Conservation (phyloP, 2,329 filamentous ascomycete species). For the Escovopsis weberi region DNA sequence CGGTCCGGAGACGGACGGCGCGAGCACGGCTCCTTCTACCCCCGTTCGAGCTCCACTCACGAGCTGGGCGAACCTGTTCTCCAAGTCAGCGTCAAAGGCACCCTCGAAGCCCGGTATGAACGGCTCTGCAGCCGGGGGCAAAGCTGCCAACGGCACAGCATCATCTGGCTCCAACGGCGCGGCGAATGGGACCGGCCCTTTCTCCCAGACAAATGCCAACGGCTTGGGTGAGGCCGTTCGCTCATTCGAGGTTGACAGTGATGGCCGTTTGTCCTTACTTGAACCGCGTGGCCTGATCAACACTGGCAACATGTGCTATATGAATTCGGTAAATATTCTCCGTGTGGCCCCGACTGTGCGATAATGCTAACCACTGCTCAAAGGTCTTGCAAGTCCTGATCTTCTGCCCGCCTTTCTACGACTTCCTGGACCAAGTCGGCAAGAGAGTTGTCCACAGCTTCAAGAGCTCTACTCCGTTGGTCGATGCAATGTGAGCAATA, state of each 20-base stretch:
- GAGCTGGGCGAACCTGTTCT: slow-evolving; percentile 28
- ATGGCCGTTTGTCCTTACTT: slow-evolving; percentile 61
- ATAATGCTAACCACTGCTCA: slow-evolving; percentile 18
- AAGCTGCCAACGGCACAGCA: slow-evolving; percentile 12
- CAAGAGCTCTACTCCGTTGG: slow-evolving; percentile 83
- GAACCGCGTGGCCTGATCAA: slow-evolving; percentile 91
- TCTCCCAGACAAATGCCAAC: slow-evolving; percentile 31
- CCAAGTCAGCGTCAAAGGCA: slow-evolving; percentile 14
- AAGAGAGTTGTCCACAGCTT: slow-evolving; percentile 78
- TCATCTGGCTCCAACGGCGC: slow-evolving; percentile 6
- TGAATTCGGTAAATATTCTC: slow-evolving; percentile 81
- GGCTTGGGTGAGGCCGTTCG: slow-evolving; percentile 65
- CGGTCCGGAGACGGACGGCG: neutral
- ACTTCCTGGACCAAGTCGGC: slow-evolving; percentile 77
- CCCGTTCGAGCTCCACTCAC: slow-evolving; percentile 18
- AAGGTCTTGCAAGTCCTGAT: slow-evolving; percentile 91
- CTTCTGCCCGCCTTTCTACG: slow-evolving; percentile 87
- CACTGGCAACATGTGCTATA: slow-evolving; percentile 98
- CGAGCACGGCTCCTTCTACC: slow-evolving; percentile 10
- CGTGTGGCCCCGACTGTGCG: too few species aligned
- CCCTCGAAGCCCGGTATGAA: slow-evolving; percentile 11
- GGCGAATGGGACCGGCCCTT: slow-evolving; percentile 16
- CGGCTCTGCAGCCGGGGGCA: slow-evolving; percentile 10
- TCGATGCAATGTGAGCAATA: slow-evolving; percentile 72
- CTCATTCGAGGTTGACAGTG: slow-evolving; percentile 52